Base-by-base conservation (phyloP, 1,139 yeast genomes). In the Meyerozyma carpophila region DNA sequence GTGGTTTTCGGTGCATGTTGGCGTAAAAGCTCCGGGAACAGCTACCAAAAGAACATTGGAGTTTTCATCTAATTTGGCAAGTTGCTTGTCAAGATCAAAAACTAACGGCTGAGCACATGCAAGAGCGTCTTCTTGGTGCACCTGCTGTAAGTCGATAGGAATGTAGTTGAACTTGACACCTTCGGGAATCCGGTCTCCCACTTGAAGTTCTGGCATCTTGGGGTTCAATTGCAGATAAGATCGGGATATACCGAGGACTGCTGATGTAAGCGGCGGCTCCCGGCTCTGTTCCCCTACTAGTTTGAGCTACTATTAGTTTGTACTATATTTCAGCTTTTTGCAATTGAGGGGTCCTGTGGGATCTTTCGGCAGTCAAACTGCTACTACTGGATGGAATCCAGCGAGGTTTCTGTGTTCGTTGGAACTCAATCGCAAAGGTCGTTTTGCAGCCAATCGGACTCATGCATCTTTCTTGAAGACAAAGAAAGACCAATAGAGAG, bases 1-100 rank as follows among this genome's bases (percentile, higher is more conserved):
- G 51, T 62, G 66, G 54, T 57, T 57, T 45, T 58, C 66, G 28
- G 66, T 62, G 42, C 66, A 62, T 5, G 63, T 57, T 20, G 65
- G 65, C 21, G 66, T 61, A 53, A 62, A 62, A 2, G 65, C 65
- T 26, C 66, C 66, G 10, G 66, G 66, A 16, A 61, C 66, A 16
- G 64, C 49, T 16, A 62, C 65, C 41, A 61, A 48, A 43, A 59
- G 52, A 16, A 61, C 50, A 42, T 54, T 58, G 39, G 47, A 42
- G 44, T 58, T 28, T 11, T 42, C 46, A 25, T 48, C 48, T 41
- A 55, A 44, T 37, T 49, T 47, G 42, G 50, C 56, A 25, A 59
- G 31, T 45, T 57, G 46, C 28, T 47, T 49, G 50, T 61, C 66
- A 44, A 61, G 42, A 41, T 58, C 52, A 53, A 62, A 54, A 7